phyloP scores from a whole-genome alignment of 164 flowering plant species.

The Aristolochia contorta region DNA sequence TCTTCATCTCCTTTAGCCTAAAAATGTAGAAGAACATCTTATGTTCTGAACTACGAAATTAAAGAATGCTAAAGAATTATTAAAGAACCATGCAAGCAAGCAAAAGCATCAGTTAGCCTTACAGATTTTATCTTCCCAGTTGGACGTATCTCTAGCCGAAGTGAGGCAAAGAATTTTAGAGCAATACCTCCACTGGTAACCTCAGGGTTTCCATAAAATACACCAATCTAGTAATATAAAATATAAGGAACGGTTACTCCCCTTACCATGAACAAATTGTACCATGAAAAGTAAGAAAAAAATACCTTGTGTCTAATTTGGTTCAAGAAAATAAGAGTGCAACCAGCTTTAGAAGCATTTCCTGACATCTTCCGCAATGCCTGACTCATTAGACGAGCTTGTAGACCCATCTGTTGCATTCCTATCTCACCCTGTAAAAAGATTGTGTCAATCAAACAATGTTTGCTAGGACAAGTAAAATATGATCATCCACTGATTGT shows the following conservation, averaged over 20 bases:
- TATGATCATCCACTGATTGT: neutral
- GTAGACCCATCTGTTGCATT: slow-evolving; percentile 99
- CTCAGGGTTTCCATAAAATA: slow-evolving; percentile 96
- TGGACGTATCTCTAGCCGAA: slow-evolving; percentile 91
- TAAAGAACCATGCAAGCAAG: neutral
- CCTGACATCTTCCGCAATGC: slow-evolving; percentile 99
- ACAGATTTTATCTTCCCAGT: slow-evolving; percentile 96
- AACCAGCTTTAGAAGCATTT: slow-evolving; percentile 98
- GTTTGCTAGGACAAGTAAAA: neutral
- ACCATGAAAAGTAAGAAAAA: neutral
- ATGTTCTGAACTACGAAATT: neutral
- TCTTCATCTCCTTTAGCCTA: slow-evolving; percentile 96
- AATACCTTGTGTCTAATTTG: slow-evolving; percentile 94
- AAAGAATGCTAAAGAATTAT: neutral
- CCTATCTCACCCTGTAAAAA: slow-evolving; percentile 86
- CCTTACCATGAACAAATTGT: neutral
- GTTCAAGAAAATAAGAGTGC: slow-evolving; percentile 89
- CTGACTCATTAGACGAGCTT: slow-evolving; percentile 99
- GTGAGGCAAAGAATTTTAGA: slow-evolving; percentile 91
- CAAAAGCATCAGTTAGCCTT: slow-evolving; percentile 23
- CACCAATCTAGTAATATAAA: slow-evolving; percentile 65
- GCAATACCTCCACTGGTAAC: slow-evolving; percentile 99
- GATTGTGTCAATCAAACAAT: neutral
- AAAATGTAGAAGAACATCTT: slow-evolving; percentile 5
- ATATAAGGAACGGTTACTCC: neutral